Evolutionary conservation across 768 basidiomycete genomes (phyloP).

Genomic region (Lyophyllum shimeji): DNA sequence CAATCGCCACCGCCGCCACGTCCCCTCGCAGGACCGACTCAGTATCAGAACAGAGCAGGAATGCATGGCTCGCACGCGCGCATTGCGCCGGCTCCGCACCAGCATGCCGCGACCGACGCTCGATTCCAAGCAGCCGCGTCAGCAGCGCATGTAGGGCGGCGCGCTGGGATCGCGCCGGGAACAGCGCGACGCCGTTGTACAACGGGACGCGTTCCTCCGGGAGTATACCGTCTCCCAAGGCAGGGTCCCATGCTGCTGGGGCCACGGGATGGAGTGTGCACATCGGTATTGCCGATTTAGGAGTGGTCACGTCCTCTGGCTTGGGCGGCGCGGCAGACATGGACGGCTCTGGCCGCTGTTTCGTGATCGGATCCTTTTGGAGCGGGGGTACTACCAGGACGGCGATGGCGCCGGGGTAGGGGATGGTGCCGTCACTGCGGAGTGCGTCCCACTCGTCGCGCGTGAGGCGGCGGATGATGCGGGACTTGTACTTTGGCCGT

Average conservation of each 20-base stretch:
- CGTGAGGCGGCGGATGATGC: slow-evolving; percentile 62
- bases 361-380: slow-evolving; percentile 51
- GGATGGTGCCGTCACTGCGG: slow-evolving; percentile 44
- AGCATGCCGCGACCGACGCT: slow-evolving; percentile 32
- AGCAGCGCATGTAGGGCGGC: slow-evolving; percentile 54
- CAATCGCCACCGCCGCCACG: slow-evolving; percentile 61
- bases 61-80: slow-evolving; percentile 59
- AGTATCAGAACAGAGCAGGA: slow-evolving; percentile 56
- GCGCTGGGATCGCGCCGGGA: slow-evolving; percentile 62
- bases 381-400: slow-evolving; percentile 68
- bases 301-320: neutral
- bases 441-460: slow-evolving; percentile 56
- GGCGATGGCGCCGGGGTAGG: slow-evolving; percentile 58
- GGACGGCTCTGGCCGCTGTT: slow-evolving; percentile 34
- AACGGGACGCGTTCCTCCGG: slow-evolving; percentile 46
- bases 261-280: slow-evolving; percentile 8
- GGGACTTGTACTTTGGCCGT: slow-evolving; percentile 16
- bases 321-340: slow-evolving; percentile 9
- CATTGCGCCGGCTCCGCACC: neutral
- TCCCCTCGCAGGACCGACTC: slow-evolving; percentile 55
- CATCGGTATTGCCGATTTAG: neutral
- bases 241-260: neutral
- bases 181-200: slow-evolving; percentile 66
- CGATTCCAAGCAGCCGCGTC: slow-evolving; percentile 44
- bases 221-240: neutral